Evolutionary conservation across 2,329 filamentous ascomycete genomes (phyloP).

Genomic region (Verticillium alfalfae): DNA sequence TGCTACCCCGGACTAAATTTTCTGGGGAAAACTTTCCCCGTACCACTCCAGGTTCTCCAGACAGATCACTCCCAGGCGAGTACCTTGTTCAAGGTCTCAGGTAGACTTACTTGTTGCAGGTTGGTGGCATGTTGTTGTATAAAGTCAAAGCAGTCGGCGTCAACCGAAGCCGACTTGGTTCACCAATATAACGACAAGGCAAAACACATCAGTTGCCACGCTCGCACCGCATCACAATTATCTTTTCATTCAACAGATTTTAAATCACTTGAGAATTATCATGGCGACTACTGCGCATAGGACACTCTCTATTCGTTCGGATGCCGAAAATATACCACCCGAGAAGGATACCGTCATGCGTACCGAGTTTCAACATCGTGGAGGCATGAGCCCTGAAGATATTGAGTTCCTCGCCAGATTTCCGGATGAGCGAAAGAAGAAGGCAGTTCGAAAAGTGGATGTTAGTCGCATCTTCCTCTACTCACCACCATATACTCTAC

Average conservation of each 20-base stretch:
- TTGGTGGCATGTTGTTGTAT: not conserved
- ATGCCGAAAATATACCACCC: conserved; percentile 16
- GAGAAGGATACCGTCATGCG: conserved; percentile 18
- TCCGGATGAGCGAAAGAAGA: conserved; percentile 20
- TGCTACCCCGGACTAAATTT: not conserved
- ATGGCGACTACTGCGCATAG: conserved; percentile 9
- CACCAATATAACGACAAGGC: not conserved
- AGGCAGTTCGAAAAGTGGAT: conserved; percentile 22
- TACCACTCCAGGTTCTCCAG: not conserved
- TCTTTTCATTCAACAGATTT: not conserved
- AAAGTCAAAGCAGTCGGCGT: not conserved
- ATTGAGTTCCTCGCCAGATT: conserved; percentile 22
- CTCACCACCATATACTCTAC: not conserved
- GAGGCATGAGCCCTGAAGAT: conserved; percentile 18
- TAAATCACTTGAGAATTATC: not conserved
- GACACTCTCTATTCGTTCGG: conserved; percentile 6
- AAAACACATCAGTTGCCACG: not conserved
- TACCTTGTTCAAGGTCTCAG: not conserved
- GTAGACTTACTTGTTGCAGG: not conserved
- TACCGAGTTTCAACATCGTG: conserved; percentile 11
- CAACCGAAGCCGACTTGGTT: not conserved
- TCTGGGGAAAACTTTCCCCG: not conserved
- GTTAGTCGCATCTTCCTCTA: conserved; percentile 7
- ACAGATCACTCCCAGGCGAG: not conserved
- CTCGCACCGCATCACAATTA: not conserved